These are phyloP conservation scores for Penicillium sp. DNA, from an alignment of 2,329 filamentous ascomycete genomes.

Conservation along the genomic window DNA sequence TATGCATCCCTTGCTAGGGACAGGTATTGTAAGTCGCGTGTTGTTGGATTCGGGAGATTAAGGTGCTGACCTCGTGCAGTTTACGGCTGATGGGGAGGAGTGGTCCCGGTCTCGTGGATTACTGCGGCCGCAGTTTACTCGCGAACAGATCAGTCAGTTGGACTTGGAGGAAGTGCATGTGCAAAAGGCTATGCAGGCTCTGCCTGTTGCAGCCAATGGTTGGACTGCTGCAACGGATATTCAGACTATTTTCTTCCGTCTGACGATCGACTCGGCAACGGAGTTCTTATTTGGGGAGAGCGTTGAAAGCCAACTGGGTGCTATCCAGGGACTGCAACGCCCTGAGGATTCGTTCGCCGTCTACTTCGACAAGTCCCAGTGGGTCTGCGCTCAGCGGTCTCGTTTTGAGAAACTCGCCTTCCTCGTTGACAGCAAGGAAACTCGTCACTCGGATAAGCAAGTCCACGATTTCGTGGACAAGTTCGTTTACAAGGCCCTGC, in stretches of 20 bases:
- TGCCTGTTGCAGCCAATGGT: slow-evolving; percentile 53
- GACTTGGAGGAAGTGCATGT: slow-evolving; percentile 76
- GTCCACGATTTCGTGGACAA: slow-evolving; percentile 44
- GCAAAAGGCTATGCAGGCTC: slow-evolving; percentile 63
- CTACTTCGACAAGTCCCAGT: slow-evolving; percentile 35
- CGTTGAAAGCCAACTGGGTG: slow-evolving; percentile 52
- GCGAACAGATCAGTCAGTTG: slow-evolving; percentile 75
- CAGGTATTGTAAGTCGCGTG: slow-evolving; percentile 43
- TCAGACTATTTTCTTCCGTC: slow-evolving; percentile 73
- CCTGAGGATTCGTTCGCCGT: slow-evolving; percentile 42
- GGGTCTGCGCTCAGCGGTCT: slow-evolving; percentile 25
- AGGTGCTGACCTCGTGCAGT: slow-evolving; percentile 15
- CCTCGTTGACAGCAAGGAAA: slow-evolving; percentile 30
- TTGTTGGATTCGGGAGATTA: neutral
- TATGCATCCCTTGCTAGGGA: slow-evolving; percentile 33
- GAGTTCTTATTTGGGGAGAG: slow-evolving; percentile 79
- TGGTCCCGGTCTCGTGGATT: slow-evolving; percentile 80
- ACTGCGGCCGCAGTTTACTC: slow-evolving; percentile 80
- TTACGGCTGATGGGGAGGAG: slow-evolving; percentile 65
- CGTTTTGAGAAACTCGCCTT: slow-evolving; percentile 26
- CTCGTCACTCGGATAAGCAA: slow-evolving; percentile 31
- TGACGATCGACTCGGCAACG: slow-evolving; percentile 77
- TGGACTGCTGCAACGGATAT: slow-evolving; percentile 59
- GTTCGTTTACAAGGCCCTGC: slow-evolving; percentile 42
- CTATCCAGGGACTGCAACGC: slow-evolving; percentile 44